These are phyloP conservation scores for Lasiosphaeris hirsuta DNA, from an alignment of 495 filamentous ascomycete species.

Conservation along the genomic window DNA sequence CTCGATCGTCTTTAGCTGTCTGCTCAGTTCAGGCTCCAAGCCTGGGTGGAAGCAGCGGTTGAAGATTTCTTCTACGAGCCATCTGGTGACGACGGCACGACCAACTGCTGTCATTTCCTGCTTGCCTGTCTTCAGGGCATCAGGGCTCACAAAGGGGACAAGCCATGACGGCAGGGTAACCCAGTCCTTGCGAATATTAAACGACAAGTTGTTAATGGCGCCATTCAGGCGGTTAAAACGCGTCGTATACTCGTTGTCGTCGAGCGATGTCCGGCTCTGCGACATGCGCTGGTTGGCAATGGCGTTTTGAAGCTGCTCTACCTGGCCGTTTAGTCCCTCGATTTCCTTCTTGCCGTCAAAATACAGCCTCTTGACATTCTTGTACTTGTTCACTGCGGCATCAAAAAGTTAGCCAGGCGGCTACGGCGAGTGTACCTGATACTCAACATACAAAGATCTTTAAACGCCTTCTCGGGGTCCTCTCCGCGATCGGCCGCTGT, in stretches of 20 bases:
- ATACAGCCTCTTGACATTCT: conserved; percentile 95
- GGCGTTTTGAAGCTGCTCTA: conserved; percentile 93
- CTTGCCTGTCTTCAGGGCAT: conserved; percentile 75
- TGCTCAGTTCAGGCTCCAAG: conserved; percentile 69
- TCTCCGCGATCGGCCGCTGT: conserved; percentile 48
- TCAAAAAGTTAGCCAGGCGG: conserved; percentile 5
- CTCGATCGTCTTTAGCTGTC: conserved; percentile 81
- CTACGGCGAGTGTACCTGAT: not conserved
- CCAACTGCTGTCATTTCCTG: conserved; percentile 97
- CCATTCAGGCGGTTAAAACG: conserved; percentile 92
- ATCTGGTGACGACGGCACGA: conserved; percentile 82
- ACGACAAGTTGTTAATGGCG: conserved; percentile 90
- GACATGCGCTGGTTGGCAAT: conserved; percentile 93
- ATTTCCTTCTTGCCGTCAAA: conserved; percentile 93
- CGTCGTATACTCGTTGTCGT: conserved; percentile 90
- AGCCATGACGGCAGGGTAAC: conserved; percentile 76
- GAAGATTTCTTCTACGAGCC: conserved; percentile 90
- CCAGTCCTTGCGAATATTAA: conserved; percentile 95
- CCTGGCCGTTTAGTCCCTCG: conserved; percentile 79
- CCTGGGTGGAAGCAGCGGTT: conserved; percentile 88
- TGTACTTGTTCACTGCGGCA: conserved; percentile 79
- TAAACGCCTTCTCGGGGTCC: conserved; percentile 53
- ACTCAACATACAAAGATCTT: conserved; percentile 61
- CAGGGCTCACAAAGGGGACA: conserved; percentile 69
- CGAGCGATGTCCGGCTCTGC: conserved; percentile 88